Conservation (phyloP, 1,284 basidiomycete species). For the Pisolithus thermaeus region DNA sequence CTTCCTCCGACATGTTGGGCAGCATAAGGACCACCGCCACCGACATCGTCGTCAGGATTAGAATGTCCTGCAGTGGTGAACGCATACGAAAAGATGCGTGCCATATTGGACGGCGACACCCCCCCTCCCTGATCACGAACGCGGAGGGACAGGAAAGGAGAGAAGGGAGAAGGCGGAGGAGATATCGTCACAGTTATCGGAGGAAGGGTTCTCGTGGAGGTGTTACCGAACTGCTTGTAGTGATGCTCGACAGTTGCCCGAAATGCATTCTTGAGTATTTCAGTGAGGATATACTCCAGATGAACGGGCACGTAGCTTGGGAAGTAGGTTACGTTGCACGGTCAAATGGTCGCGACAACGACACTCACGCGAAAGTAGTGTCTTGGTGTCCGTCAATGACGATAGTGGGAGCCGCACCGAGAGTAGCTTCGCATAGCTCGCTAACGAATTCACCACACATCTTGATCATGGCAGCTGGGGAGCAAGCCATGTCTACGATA, state of each 20-base stretch:
- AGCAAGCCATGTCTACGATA: conserved; percentile 65
- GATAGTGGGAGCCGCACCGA: conserved; percentile 66
- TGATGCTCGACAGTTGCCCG: conserved; percentile 84
- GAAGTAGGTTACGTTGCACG: conserved; percentile 11
- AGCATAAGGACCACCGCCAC: conserved; percentile 62
- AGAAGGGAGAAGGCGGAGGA: conserved; percentile 39
- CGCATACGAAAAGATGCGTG: conserved; percentile 83
- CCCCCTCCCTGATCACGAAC: conserved; percentile 86
- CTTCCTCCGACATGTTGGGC: conserved; percentile 67
- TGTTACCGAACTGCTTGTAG: conserved; percentile 35
- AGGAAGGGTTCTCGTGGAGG: conserved; percentile 39
- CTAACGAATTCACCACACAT: conserved; percentile 79
- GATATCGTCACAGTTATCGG: conserved; percentile 73
- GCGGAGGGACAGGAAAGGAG: conserved; percentile 65
- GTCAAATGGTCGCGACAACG: not conserved
- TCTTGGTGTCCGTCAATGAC: conserved; percentile 64
- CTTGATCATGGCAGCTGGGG: conserved; percentile 63
- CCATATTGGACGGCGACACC: conserved; percentile 68
- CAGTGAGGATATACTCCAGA: conserved; percentile 83
- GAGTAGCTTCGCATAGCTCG: conserved; percentile 82
- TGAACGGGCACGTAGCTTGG: conserved; percentile 82
- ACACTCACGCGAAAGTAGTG: conserved; percentile 71
- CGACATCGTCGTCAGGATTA: conserved; percentile 41
- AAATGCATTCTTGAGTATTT: conserved; percentile 86
- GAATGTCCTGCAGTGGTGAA: conserved; percentile 65